These are phyloP conservation scores for Endothia cerciana DNA, from an alignment of 2,329 filamentous ascomycete species.

Conservation along the genomic window DNA sequence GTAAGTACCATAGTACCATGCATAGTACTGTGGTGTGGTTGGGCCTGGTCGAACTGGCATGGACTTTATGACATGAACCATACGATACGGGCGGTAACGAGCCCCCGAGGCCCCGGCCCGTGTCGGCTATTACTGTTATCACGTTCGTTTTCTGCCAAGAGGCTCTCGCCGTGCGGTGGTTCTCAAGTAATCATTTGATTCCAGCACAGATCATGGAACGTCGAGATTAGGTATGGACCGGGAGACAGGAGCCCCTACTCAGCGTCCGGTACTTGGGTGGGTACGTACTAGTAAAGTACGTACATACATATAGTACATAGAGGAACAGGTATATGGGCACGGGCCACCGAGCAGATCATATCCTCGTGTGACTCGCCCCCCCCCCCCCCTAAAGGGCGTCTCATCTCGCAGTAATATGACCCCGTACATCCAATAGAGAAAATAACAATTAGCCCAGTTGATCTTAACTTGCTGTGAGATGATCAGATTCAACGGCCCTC, in stretches of 20 bases:
- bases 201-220: conserved; percentile 23
- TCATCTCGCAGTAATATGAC: not conserved
- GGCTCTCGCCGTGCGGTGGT: not conserved
- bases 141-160: too few species aligned
- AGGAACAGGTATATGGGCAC: conserved; percentile 3
- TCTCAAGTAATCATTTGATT: not conserved
- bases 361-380: not conserved
- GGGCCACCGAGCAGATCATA: not conserved
- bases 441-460: conserved; percentile 2
- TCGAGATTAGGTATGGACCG: conserved; percentile 28
- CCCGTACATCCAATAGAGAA: not conserved
- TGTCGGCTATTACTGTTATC: too few species aligned
- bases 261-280: conserved; percentile 23
- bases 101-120: too few species aligned
- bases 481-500: not conserved
- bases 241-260: conserved; percentile 14
- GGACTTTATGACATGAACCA: not conserved
- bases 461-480: conserved; percentile 4
- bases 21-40: not conserved
- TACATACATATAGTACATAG: too few species aligned
- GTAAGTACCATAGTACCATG: too few species aligned
- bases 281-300: not conserved
- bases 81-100: not conserved
- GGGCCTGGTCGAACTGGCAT: not conserved
- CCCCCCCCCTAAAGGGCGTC: not conserved